A percentile compares a stretch with the other conserved stretches of the same genome.
Evolutionary conservation across 208 protist species (phyloP).

Genomic region (Naegleria lovaniensis): DNA sequence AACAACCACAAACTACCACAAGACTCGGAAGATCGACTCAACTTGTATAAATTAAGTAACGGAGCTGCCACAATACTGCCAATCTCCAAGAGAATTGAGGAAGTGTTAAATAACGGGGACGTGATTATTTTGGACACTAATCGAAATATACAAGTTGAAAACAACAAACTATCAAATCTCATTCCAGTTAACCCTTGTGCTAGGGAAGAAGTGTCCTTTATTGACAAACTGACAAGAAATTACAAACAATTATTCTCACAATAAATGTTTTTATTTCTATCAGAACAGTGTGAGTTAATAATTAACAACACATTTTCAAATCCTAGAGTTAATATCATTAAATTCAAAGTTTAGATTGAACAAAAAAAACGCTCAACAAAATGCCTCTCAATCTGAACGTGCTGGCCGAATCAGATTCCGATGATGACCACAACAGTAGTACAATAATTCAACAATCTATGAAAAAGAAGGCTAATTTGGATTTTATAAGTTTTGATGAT

Average conservation of each 20-base stretch:
- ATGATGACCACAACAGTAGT: too few species aligned
- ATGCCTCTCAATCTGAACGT: not conserved
- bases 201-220: not conserved
- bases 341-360: not conserved
- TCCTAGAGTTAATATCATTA: too few species aligned
- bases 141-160: not conserved
- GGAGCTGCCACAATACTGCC: not conserved
- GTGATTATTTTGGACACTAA: not conserved
- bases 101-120: not conserved
- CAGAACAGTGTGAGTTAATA: too few species aligned
- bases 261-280: too few species aligned
- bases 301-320: too few species aligned
- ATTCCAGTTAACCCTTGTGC: not conserved
- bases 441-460: not conserved
- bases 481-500: constrained; percentile 1
- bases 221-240: not conserved
- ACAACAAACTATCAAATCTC: not conserved
- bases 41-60: not conserved
- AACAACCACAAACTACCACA: not conserved
- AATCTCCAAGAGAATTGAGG: not conserved
- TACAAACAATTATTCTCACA: not conserved
- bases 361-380: not conserved
- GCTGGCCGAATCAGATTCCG: not conserved
- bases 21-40: not conserved
- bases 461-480: not conserved